phyloP scores from a whole-genome alignment of 495 filamentous ascomycete species.

The Aspergillus saccharolyticus region DNA sequence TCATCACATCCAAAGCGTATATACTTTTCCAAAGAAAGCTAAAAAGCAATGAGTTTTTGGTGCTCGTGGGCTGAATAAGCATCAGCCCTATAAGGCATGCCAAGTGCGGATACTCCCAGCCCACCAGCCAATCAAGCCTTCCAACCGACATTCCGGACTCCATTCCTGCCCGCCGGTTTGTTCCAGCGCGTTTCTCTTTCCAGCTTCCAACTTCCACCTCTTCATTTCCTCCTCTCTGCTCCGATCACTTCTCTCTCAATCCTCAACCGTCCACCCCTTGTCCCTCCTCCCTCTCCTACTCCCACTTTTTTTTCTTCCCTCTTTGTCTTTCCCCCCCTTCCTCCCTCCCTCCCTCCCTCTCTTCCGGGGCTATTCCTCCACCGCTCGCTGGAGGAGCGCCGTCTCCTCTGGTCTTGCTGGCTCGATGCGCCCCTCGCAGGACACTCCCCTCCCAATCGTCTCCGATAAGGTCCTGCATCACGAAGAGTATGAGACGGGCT shows the following conservation, averaged over 20 bases:
- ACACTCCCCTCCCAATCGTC: neutral
- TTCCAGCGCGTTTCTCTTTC: slow-evolving; percentile 1
- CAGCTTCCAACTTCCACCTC: neutral
- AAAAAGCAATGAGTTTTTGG: neutral
- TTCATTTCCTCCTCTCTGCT: slow-evolving; percentile 4
- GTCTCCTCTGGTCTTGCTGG: slow-evolving; percentile 6
- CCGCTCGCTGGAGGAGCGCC: slow-evolving; percentile 1
- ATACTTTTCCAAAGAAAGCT: neutral
- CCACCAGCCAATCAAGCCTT: slow-evolving; percentile 4
- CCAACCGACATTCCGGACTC: slow-evolving; percentile 2
- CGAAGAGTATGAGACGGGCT: slow-evolving; percentile 4
- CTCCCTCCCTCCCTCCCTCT: neutral
- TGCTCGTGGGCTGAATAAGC: neutral
- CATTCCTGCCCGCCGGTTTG: neutral
- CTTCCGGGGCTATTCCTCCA: neutral
- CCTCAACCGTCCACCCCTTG: neutral
- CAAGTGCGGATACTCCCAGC: slow-evolving; percentile 6
- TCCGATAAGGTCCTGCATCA: slow-evolving; percentile 3
- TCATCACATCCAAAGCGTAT: too few relatives aligned
- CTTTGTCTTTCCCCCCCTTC: too few relatives aligned
- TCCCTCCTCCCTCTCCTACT: neutral
- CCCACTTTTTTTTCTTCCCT: neutral
- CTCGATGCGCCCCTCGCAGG: slow-evolving; percentile 4
- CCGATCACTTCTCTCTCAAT: neutral
- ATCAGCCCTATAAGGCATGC: slow-evolving; percentile 19